Percentiles rank a stretch among this genome's conserved stretches.
Evolutionary conservation across 768 basidiomycete species (phyloP).

Genomic region (Lepiota venenata): DNA sequence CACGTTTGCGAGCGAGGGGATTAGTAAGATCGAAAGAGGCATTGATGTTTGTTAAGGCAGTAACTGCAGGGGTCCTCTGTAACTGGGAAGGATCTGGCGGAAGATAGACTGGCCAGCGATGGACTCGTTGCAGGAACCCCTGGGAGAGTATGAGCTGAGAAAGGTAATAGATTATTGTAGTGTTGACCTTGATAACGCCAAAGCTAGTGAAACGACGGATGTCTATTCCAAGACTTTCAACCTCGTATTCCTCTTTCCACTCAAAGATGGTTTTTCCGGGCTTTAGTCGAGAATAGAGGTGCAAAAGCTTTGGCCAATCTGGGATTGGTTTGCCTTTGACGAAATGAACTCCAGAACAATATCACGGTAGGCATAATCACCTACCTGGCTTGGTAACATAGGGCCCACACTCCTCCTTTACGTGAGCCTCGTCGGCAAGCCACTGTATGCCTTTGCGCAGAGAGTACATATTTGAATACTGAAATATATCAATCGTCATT

Average conservation of each 20-base stretch:
- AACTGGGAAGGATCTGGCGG: conserved; percentile 30
- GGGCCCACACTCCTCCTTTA: conserved; percentile 86
- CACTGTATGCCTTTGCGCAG: conserved; percentile 83
- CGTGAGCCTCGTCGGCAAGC: conserved; percentile 81
- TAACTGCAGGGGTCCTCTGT: conserved; percentile 16
- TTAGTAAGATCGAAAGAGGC: conserved; percentile 6
- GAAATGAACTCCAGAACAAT: conserved; percentile 2
- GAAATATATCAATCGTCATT: conserved; percentile 96
- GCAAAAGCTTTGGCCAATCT: conserved; percentile 85
- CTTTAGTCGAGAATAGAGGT: conserved; percentile 82
- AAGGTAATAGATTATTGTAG: background rate
- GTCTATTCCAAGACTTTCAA: conserved; percentile 77
- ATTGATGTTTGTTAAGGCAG: conserved; percentile 13
- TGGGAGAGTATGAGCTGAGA: conserved; percentile 19
- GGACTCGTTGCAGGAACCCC: conserved; percentile 91
- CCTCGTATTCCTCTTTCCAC: conserved; percentile 81
- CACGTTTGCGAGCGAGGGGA: conserved; percentile 32
- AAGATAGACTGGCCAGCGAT: conserved; percentile 86
- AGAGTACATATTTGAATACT: conserved; percentile 97
- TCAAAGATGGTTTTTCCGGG: conserved; percentile 80
- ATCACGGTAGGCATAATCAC: conserved; percentile 12
- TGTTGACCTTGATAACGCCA: conserved; percentile 88
- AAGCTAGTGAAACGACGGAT: conserved; percentile 94
- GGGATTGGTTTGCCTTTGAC: conserved; percentile 52
- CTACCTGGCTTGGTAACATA: conserved; percentile 82